Evolutionary conservation across 202 grass and related monocot genomes (phyloP).

Genomic region (Zizania palustris): DNA sequence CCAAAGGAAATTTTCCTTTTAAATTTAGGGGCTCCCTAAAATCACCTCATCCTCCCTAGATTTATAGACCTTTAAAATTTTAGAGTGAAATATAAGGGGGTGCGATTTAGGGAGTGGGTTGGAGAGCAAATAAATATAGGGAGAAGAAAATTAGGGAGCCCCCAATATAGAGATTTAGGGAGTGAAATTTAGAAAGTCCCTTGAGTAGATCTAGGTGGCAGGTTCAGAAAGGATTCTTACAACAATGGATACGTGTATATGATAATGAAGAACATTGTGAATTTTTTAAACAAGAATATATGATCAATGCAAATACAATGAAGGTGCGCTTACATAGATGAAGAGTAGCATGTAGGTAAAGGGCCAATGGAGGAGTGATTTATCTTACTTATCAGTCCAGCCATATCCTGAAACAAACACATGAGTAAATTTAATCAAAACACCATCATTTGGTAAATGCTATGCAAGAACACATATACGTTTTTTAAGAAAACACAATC

Average conservation of each 20-base stretch:
- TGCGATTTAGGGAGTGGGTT: no score
- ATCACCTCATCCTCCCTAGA: no score
- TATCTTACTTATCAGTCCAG: slow-evolving; percentile 98
- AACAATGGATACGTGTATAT: neutral
- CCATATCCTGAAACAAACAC: slow-evolving; percentile 91
- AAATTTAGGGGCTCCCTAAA: no score
- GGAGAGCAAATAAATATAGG: no score
- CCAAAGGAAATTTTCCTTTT: no score
- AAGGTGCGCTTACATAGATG: slow-evolving; percentile 67
- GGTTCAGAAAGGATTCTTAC: neutral
- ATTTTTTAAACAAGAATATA: slow-evolving; percentile 21
- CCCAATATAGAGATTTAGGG: no score
- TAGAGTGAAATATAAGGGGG: no score
- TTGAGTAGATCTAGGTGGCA: neutral
- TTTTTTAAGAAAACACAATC: neutral
- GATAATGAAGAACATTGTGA: neutral
- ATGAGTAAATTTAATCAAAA: slow-evolving; percentile 29
- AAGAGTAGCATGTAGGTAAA: slow-evolving; percentile 85
- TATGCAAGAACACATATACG: neutral
- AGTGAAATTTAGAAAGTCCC: no score
- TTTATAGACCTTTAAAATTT: no score
- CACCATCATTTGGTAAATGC: slow-evolving; percentile 19
- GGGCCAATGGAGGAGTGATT: slow-evolving; percentile 96
- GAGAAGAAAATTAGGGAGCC: no score
- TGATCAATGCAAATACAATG: slow-evolving; percentile 25